Evolutionary conservation across 2,329 filamentous ascomycete species (phyloP), one percentile per base, ranked within the genome.

Genomic region (Colletotrichum nymphaeae): DNA sequence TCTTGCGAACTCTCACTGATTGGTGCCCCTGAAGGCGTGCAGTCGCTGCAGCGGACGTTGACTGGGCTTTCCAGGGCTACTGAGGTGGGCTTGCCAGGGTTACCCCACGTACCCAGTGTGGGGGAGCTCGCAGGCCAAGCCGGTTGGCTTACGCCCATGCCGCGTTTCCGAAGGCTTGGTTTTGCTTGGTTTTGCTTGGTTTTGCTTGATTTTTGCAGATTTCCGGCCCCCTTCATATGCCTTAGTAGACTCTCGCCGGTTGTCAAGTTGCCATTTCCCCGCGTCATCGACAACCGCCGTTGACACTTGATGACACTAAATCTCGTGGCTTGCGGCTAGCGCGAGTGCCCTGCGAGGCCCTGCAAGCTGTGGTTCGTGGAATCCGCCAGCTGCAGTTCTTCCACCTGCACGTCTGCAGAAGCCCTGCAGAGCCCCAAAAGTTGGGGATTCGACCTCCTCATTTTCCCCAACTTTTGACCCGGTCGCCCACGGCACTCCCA

Each of bases 381-480:
- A 71, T 58, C 32, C 6, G 55, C 52, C 60, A 46, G 24, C 55
- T 62, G 16, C 22, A 73, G 42, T 73, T 73, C 46, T 60, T 69
- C 71, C 71, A 71, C 66, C 60, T 59, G 67, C 67, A 62, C 65
- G 58, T 9, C 42, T 49, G 42, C 19, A 49, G 37, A n/a, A 22
- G 42, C 42, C 19, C 67, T 60, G 71, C 71, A 71, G 71, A 73
- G 71, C 71, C 69, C 71, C 71, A 70, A 69, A 73, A 49, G 64
- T 73, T 56, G 71, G 70, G 56, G 57, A 42, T 37, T 26, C 60
- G 35, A 69, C 28, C 67, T 12, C 67, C 55, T 66, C 62, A 57
- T 57, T 55, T 59, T 53, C 42, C 35, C 30, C 46, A 24, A 37
- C n/a, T 46, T 56, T 30, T 30, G 37, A 12, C 37, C 37, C 7